phyloP scores from a whole-genome alignment of 345 rosid genomes.

The Camelina sativa region DNA sequence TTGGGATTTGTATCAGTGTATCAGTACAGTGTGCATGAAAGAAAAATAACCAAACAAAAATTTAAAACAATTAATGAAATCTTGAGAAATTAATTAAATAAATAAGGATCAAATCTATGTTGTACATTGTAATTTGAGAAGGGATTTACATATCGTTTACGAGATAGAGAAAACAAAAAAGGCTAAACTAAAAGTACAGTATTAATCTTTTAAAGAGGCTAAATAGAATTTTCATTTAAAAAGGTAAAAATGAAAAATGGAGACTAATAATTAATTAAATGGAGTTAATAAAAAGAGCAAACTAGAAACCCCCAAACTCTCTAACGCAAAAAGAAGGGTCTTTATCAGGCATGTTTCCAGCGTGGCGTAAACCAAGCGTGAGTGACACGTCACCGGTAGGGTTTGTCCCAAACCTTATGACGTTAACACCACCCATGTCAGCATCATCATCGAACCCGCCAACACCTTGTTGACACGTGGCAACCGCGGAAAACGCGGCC shows the following conservation, averaged over 20 bases:
- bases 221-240: neutral
- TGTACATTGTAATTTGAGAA: neutral
- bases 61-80: neutral
- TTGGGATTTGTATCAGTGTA: neutral
- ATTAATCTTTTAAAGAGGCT: neutral
- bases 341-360: constrained; percentile 75
- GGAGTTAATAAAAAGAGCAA: constrained; percentile 4
- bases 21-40: neutral
- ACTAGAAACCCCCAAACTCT: constrained; percentile 72
- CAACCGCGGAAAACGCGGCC: constrained; percentile 31
- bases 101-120: neutral
- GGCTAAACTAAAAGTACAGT: neutral
- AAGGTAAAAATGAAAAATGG: constrained; percentile 10
- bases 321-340: constrained; percentile 69
- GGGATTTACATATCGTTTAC: neutral
- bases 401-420: constrained; percentile 78
- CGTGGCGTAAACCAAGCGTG: constrained; percentile 93
- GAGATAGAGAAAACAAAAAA: neutral
- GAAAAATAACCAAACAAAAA: neutral
- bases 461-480: constrained; percentile 40
- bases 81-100: constrained; percentile 2
- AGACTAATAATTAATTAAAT: constrained; percentile 26
- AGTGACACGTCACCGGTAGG: constrained; percentile 83
- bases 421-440: constrained; percentile 50
- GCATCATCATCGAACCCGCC: constrained; percentile 46